These are phyloP conservation scores for Abrus precatorius DNA, from an alignment of 306 rosid species.

Conservation along the genomic window DNA sequence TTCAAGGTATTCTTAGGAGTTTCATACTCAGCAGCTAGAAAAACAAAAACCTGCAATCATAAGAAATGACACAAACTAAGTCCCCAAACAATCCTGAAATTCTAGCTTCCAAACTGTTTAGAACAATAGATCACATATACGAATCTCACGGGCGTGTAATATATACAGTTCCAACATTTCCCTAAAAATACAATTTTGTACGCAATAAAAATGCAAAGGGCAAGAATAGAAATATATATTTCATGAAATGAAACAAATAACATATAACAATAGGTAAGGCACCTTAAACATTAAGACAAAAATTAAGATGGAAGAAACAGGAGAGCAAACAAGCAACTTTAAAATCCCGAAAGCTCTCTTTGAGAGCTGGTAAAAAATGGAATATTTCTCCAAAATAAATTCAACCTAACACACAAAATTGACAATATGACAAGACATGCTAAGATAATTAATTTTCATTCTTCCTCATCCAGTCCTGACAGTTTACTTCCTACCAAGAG, in stretches of 20 bases:
- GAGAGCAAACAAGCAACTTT: neutral
- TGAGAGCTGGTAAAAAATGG: neutral
- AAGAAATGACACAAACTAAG: constrained; percentile 40
- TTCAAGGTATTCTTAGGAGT: constrained; percentile 85
- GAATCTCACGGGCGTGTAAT: neutral
- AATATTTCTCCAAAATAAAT: too few relatives aligned
- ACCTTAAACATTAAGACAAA: neutral
- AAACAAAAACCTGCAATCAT: constrained; percentile 83
- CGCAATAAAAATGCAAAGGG: constrained; percentile 14
- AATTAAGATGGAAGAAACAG: constrained; percentile 5
- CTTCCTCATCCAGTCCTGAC: constrained; percentile 11
- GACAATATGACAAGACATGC: neutral
- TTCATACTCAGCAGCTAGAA: constrained; percentile 92
- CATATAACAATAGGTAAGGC: neutral
- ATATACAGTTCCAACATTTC: constrained; percentile 1
- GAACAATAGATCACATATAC: constrained; percentile 23
- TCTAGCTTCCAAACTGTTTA: constrained; percentile 16
- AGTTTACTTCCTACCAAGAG: neutral
- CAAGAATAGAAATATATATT: constrained; percentile 7
- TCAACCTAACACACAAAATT: neutral
- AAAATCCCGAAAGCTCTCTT: neutral
- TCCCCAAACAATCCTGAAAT: constrained; percentile 25
- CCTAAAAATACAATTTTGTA: neutral
- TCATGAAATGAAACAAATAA: constrained; percentile 15
- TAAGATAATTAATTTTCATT: constrained; percentile 5